Conservation (phyloP, 495 filamentous ascomycete genomes). For the Parmelia sp. region DNA sequence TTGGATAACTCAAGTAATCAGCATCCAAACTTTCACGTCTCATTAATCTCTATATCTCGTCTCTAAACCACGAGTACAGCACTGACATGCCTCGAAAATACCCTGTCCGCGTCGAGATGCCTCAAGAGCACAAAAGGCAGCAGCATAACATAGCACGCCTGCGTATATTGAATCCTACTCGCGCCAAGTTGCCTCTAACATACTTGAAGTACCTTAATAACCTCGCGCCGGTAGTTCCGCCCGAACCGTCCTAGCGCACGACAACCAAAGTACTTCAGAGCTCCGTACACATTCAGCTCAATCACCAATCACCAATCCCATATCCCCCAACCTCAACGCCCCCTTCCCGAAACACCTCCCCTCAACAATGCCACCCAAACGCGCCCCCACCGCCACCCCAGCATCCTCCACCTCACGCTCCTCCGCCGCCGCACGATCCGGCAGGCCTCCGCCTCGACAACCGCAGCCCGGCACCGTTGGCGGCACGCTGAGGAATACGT, state of each 20-base stretch:
- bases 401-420: slow-evolving; percentile 13
- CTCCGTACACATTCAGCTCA: not conserved
- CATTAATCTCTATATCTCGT: no score
- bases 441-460: not conserved
- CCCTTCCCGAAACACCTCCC: not conserved
- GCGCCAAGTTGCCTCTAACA: no score
- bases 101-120: no score
- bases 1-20: no score
- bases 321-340: not conserved
- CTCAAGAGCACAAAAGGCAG: no score
- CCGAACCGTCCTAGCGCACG: not conserved
- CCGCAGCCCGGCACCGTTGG: not conserved
- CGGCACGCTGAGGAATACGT: slow-evolving; percentile 18
- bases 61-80: no score
- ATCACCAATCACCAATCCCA: not conserved
- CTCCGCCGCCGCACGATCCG: slow-evolving; percentile 11
- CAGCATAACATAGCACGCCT: no score
- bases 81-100: no score
- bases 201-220: no score
- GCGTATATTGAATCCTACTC: no score
- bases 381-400: slow-evolving; percentile 6
- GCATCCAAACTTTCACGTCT: no score
- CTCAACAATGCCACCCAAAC: slow-evolving; percentile 20
- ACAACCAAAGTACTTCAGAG: not conserved
- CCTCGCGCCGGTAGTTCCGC: no score